Evolutionary conservation across 768 basidiomycete genomes (phyloP).

Genomic region (Boletales sp.): DNA sequence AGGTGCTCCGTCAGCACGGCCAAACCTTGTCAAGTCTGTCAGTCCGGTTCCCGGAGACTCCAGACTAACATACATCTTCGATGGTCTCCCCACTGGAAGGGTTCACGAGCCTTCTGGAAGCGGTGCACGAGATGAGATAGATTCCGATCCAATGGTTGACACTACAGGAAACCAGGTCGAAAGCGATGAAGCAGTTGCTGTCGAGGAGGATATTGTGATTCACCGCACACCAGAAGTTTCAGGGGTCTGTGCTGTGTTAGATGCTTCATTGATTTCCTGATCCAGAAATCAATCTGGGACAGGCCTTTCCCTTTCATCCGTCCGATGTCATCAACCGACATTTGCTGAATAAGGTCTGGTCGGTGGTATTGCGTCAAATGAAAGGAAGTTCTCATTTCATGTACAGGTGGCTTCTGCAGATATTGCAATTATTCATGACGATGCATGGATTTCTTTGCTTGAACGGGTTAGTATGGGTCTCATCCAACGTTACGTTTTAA

Average conservation of each 20-base stretch:
- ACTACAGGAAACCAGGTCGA: not conserved
- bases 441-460: constrained; percentile 5
- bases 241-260: not conserved
- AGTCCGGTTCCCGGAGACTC: not conserved
- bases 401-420: not conserved
- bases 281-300: not conserved
- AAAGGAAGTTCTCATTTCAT: not conserved
- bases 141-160: not conserved
- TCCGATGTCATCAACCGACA: constrained; percentile 5
- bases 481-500: not conserved
- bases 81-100: not conserved
- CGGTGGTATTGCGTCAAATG: not conserved
- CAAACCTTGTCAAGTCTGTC: not conserved
- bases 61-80: not conserved
- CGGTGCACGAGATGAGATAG: not conserved
- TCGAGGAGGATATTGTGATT: not conserved
- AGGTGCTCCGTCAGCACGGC: not conserved
- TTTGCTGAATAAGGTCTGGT: not conserved
- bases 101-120: not conserved
- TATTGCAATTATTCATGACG: not conserved
- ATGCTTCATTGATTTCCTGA: not conserved
- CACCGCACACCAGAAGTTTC: not conserved
- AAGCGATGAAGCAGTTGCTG: not conserved
- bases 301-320: constrained; percentile 10
- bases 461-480: not conserved